Evolutionary conservation across 495 filamentous ascomycete genomes (phyloP).

Genomic region (Collariella sp.): DNA sequence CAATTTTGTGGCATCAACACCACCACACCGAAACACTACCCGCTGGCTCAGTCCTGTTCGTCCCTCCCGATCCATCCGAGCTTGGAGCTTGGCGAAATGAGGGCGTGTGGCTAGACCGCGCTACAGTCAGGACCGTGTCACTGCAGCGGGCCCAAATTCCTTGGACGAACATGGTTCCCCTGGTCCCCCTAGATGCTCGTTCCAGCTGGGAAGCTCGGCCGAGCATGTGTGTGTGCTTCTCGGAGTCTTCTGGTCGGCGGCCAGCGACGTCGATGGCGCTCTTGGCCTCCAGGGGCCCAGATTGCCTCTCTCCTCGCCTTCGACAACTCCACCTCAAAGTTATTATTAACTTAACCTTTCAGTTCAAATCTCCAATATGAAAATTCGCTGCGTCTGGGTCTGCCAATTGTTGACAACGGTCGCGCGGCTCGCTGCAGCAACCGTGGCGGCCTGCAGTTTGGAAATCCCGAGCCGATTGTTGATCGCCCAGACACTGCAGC

Average conservation of each 20-base stretch:
- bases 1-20: too few species aligned
- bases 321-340: background rate
- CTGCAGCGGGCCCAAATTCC: conserved; percentile 11
- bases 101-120: conserved; percentile 12
- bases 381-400: too few species aligned
- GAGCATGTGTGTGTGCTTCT: background rate
- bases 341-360: too few species aligned
- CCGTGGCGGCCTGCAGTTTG: background rate
- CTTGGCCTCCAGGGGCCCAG: conserved; percentile 4
- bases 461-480: background rate
- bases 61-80: background rate
- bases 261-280: conserved; percentile 14
- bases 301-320: background rate
- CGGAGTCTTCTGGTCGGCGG: background rate
- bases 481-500: background rate
- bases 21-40: background rate
- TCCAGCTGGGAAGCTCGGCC: conserved; percentile 16
- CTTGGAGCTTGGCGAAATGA: conserved; percentile 12
- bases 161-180: conserved; percentile 16
- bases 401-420: background rate
- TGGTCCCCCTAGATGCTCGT: conserved; percentile 13
- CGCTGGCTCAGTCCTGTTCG: background rate
- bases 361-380: too few species aligned
- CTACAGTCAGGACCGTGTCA: conserved; percentile 12
- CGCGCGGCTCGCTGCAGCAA: background rate